Base-by-base conservation (phyloP, 768 basidiomycete genomes). In the Tylopilus cervinicoccineus region DNA sequence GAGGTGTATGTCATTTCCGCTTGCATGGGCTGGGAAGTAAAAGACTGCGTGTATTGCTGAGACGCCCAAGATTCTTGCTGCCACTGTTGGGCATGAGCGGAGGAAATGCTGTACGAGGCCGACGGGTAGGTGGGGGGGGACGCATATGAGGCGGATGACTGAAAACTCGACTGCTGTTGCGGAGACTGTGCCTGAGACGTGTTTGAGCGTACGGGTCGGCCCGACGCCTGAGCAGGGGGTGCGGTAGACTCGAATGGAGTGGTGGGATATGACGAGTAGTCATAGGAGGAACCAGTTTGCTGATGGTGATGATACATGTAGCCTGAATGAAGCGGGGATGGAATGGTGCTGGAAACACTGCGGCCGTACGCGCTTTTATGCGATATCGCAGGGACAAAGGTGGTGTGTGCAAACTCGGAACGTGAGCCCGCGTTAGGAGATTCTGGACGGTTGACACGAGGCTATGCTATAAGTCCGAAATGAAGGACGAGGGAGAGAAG, bases 261-360 rank as follows among this genome's bases (percentile, higher is more conserved):
- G 24, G 60, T 55, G 23, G 61, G 65, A 50, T 78, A 76, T 47
- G 72, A 63, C 26, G 74, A 40, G 61, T 80, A 81, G 53, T 77
- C 77, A 61, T 85, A 84, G 49, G 70, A 56, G 47, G 70, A 70
- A 31, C 68, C 62, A 28, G 70, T 70, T 17, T 71, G 73, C 44
- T 75, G 70, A 50, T 73, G 70, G 49, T 73, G 67, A 45, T 74
- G 72, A 62, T 84, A 84, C 63, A 80, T 70, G 58, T 81, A 80
- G 50, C 76, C 72, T 44, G 73, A 70, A 38, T 5, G 79, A 77
- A 36, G 78, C 68, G 31, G 78, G 71, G 77, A 76, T 77, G 55
- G 51, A 37, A 41, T 45, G 54, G 17, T 40, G 50, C 37, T 50
- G 55, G 55, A 52, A 38, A 45, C 50, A 52, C 51, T 53, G 56